Conservation (phyloP, 257 asterid species). For the Buddleja alternifolia region DNA sequence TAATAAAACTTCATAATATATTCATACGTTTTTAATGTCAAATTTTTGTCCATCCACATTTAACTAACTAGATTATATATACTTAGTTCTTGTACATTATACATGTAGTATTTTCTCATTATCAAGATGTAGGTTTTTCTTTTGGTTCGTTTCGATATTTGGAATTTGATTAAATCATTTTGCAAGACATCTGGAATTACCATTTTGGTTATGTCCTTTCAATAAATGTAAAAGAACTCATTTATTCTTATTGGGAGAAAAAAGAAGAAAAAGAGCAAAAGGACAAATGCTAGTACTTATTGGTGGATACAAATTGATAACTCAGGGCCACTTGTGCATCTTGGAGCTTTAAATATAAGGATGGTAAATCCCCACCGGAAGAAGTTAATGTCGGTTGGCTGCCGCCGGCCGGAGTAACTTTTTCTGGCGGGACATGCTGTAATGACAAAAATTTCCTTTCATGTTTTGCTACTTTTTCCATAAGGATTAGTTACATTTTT, state of each 20-base stretch:
- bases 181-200: too few species aligned
- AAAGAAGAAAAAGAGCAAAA: background rate
- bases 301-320: slow-evolving; percentile 41
- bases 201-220: too few species aligned
- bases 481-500: too few species aligned
- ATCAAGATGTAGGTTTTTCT: too few species aligned
- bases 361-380: slow-evolving; percentile 41
- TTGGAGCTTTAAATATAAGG: slow-evolving; percentile 34
- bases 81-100: too few species aligned
- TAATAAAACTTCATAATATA: too few species aligned
- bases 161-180: too few species aligned
- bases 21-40: too few species aligned
- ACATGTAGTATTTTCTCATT: too few species aligned
- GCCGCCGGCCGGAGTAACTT: slow-evolving; percentile 36
- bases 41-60: too few species aligned
- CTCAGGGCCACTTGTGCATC: slow-evolving; percentile 23
- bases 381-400: slow-evolving; percentile 30
- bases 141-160: too few species aligned
- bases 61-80: too few species aligned
- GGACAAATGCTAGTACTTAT: slow-evolving; percentile 28
- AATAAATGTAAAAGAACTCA: slow-evolving; percentile 1
- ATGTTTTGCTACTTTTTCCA: background rate
- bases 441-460: background rate
- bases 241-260: slow-evolving; percentile 22
- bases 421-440: background rate